Base-by-base conservation (phyloP, 2,329 filamentous ascomycete species). In the Aspergillus ruber region DNA sequence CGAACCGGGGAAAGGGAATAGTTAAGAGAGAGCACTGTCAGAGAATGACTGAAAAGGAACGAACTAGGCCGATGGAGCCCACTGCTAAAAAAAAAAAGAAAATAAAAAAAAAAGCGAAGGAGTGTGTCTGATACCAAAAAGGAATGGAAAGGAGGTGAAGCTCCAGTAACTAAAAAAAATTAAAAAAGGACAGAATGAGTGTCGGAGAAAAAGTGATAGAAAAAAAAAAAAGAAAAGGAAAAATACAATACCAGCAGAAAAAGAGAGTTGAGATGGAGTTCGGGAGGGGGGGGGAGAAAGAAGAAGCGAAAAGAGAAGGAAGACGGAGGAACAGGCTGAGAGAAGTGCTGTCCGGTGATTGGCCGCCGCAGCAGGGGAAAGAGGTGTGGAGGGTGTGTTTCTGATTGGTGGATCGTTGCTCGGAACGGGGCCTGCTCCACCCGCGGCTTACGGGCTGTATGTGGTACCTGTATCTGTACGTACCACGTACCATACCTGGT, bases 341-440 rank as follows among this genome's bases (percentile, higher is more conserved):
- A 54, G 36, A 49, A 46, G 47, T 45, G 21, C 35, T 32, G 47
- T 47, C 48, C 46, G 43, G 10, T 39, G 46, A 46, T 42, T 48
- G 48, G 43, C 42, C 29, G 48, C 47, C 45, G 44, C 38, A 47
- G 52, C 44, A 43, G 44, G 44, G 46, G 43, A 46, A 47, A 49
- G 51, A 50, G 52, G 49, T 49, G 51, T 53, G 50, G 44, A 45
- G 42, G 47, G 47, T 9, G 18, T 38, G 7, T 42, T 15, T 42
- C 43, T 55, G 46, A 59, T 57, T 59, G 56, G 56, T 44, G 48
- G 55, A 56, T 57, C 51, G 45, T 46, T 49, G 42, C 41, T 50
- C 53, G 53, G 49, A 54, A 53, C 55, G 52, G 51, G 33, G 50
- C 50, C 47, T 49, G 50, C 50, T 43, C 45, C 35, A 21, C 33